phyloP scores from a whole-genome alignment of 352 stramenopile genomes.

The Thraustochytrium striatum region DNA sequence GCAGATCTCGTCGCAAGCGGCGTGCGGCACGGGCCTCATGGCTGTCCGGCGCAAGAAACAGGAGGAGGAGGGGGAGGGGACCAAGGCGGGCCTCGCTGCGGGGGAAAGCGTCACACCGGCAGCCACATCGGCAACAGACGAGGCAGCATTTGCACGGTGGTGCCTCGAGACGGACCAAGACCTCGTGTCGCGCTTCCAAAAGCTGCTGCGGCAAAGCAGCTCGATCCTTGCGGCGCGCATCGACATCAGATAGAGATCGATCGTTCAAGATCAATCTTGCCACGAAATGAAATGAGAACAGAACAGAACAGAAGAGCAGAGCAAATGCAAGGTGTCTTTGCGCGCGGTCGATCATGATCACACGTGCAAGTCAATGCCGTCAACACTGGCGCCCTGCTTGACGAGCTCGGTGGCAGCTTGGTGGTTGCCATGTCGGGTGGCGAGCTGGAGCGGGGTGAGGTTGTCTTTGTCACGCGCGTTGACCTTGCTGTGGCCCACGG shows the following conservation, averaged over 20 bases:
- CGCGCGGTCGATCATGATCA: too few relatives aligned
- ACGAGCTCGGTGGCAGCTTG: not conserved
- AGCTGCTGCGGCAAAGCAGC: not conserved
- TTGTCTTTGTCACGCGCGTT: not conserved
- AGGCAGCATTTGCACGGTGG: too few relatives aligned
- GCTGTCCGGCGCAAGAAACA: not conserved
- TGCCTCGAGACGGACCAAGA: not conserved
- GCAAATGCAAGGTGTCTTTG: too few relatives aligned
- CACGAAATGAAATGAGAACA: not conserved
- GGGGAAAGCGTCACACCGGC: not conserved
- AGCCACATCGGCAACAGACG: not conserved
- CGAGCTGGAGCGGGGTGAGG: constrained; percentile 3
- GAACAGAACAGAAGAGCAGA: too few relatives aligned
- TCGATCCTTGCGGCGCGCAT: not conserved
- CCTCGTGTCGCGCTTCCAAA: not conserved
- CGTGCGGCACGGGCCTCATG: not conserved
- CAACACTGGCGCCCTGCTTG: constrained; percentile 24
- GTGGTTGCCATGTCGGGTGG: constrained; percentile 8
- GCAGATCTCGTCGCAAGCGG: not conserved
- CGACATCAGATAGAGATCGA: not conserved
- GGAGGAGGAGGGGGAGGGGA: not conserved
- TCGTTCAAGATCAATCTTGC: not conserved
- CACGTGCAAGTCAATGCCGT: too few relatives aligned
- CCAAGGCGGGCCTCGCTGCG: not conserved
- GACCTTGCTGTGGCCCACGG: not conserved